Evolutionary conservation across 192 early-diverging fungal species (phyloP).

Genomic region (Irineochytrium annulatum): DNA sequence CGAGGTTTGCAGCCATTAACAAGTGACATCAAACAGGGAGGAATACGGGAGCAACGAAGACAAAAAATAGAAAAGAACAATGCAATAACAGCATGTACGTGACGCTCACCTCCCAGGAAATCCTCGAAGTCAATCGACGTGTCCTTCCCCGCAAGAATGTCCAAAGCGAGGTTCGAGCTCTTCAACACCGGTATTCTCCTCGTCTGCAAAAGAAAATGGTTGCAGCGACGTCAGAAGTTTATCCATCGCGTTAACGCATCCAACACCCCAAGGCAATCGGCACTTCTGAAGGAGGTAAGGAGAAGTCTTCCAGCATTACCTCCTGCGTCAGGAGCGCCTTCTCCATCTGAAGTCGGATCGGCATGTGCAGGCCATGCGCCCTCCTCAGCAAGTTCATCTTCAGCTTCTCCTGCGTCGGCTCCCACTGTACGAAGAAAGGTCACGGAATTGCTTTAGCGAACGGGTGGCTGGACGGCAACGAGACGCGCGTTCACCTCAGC

Average conservation of each 20-base stretch:
- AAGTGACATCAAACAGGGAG: background rate
- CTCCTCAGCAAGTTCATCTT: slow-evolving; percentile 77
- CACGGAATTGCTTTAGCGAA: background rate
- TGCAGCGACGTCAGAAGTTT: no score
- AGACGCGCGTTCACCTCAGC: slow-evolving; percentile 45
- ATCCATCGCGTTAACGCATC: no score
- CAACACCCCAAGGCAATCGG: no score
- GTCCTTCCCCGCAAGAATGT: slow-evolving; percentile 87
- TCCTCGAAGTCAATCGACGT: slow-evolving; percentile 87
- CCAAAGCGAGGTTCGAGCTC: slow-evolving; percentile 64
- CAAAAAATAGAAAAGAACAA: background rate
- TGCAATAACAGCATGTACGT: slow-evolving; percentile 1
- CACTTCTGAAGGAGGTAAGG: no score
- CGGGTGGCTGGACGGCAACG: background rate
- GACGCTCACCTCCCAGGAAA: slow-evolving; percentile 69
- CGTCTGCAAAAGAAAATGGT: slow-evolving; percentile 25
- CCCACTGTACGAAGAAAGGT: slow-evolving; percentile 58
- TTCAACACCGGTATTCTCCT: slow-evolving; percentile 54
- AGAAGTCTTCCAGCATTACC: no score
- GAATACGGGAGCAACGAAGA: background rate
- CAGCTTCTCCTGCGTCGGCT: slow-evolving; percentile 74
- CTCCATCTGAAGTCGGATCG: slow-evolving; percentile 91
- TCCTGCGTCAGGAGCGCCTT: slow-evolving; percentile 57
- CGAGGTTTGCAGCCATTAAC: no score
- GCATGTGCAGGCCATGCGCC: slow-evolving; percentile 85